These are phyloP conservation scores for Elaphomyces granulatus DNA, from an alignment of 495 filamentous ascomycete species.

Conservation along the genomic window DNA sequence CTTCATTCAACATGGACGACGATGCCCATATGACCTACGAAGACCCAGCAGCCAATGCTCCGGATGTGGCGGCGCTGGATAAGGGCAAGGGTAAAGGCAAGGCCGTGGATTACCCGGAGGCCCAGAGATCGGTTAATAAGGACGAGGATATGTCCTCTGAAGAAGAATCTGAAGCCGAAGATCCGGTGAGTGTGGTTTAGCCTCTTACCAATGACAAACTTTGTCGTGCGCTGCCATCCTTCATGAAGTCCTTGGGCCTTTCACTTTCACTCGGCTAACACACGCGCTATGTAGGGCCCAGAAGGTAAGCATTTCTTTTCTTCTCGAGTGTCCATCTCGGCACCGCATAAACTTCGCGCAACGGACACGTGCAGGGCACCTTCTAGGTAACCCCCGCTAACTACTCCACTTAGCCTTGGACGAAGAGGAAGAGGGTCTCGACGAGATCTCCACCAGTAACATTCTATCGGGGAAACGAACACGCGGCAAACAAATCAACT, in stretches of 20 bases:
- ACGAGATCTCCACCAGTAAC: conserved; percentile 78
- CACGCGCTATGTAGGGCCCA: conserved; percentile 1
- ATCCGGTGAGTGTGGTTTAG: conserved; percentile 28
- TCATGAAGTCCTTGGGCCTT: too few relatives aligned
- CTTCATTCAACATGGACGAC: conserved; percentile 28
- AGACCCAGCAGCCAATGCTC: conserved; percentile 20
- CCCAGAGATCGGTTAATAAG: conserved; percentile 55
- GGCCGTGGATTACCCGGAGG: conserved; percentile 31
- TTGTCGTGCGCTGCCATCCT: too few relatives aligned
- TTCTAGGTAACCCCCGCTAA: conserved; percentile 4
- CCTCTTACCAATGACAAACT: conserved; percentile 6
- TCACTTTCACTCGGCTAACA: too few relatives aligned
- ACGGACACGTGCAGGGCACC: too few relatives aligned
- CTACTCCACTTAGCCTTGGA: conserved; percentile 16
- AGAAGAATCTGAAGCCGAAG: conserved; percentile 42
- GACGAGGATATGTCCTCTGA: conserved; percentile 48
- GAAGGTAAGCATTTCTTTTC: conserved; percentile 6
- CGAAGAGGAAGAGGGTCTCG: conserved; percentile 62
- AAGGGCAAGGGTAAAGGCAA: conserved; percentile 53
- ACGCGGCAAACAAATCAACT: conserved; percentile 70
- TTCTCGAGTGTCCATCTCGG: not conserved
- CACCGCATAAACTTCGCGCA: too few relatives aligned
- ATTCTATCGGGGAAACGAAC: conserved; percentile 81
- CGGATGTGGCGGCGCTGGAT: conserved; percentile 24
- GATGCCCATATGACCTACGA: conserved; percentile 19